Percentiles rank a stretch among this genome's conserved stretches.
These are phyloP conservation scores for Hyaloperonospora arabidopsidis DNA, from an alignment of 352 stramenopile species.

Conservation along the genomic window DNA sequence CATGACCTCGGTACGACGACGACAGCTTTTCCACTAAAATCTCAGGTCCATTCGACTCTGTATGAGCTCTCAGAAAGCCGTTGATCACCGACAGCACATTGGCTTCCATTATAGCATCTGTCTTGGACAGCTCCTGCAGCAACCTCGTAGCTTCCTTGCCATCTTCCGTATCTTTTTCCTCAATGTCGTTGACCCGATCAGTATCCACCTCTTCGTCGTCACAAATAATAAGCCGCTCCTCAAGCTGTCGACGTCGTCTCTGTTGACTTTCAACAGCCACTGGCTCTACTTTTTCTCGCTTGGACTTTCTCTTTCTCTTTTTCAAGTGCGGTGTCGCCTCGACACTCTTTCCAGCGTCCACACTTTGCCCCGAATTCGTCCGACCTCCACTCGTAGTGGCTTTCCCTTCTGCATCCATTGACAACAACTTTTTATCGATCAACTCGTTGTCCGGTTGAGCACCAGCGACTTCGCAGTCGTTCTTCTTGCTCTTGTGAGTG, in stretches of 20 bases:
- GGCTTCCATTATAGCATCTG: slow-evolving; percentile 79
- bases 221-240: slow-evolving; percentile 77
- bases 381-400: slow-evolving; percentile 1
- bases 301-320: slow-evolving; percentile 43
- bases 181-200: slow-evolving; percentile 26
- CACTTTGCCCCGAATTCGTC: slow-evolving; percentile 6
- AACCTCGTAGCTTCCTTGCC: slow-evolving; percentile 65
- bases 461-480: slow-evolving; percentile 3
- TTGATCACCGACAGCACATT: slow-evolving; percentile 79
- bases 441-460: too few species aligned
- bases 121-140: slow-evolving; percentile 57
- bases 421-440: too few species aligned
- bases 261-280: slow-evolving; percentile 18
- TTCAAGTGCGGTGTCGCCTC: slow-evolving; percentile 6
- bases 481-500: slow-evolving; percentile 24
- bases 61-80: slow-evolving; percentile 71
- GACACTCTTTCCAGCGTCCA: neutral
- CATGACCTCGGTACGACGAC: slow-evolving; percentile 78
- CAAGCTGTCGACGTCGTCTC: slow-evolving; percentile 42
- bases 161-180: slow-evolving; percentile 61
- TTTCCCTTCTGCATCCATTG: slow-evolving; percentile 1
- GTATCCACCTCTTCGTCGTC: slow-evolving; percentile 56
- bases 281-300: slow-evolving; percentile 23
- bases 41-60: slow-evolving; percentile 71
- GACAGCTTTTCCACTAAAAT: slow-evolving; percentile 83